phyloP scores from a whole-genome alignment of 345 rosid species.

The Anastatica hierochuntica region DNA sequence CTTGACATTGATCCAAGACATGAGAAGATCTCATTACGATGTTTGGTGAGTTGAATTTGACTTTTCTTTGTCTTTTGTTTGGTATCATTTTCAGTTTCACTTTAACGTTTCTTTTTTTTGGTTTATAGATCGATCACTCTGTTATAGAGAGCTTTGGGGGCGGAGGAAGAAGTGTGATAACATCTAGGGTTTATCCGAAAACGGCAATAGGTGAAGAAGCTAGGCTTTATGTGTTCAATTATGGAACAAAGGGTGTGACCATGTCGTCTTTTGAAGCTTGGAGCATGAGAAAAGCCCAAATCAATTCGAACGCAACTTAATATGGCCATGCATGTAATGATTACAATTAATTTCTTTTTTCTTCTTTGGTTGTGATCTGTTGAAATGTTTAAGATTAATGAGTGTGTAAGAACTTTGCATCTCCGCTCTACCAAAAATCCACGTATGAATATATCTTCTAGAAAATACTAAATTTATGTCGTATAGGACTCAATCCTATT shows the following conservation, averaged over 20 bases:
- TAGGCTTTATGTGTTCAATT: constrained; percentile 35
- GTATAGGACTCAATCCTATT: no score
- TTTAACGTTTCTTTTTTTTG: no score
- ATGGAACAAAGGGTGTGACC: constrained; percentile 32
- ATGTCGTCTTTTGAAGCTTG: constrained; percentile 44
- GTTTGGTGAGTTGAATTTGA: constrained; percentile 32
- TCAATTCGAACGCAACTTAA: no score
- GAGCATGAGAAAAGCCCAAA: constrained; percentile 48
- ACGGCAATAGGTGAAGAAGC: constrained; percentile 32
- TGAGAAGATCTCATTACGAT: constrained; percentile 42
- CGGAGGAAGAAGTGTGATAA: constrained; percentile 44
- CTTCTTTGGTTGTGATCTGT: no score
- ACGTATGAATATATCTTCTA: no score
- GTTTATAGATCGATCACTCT: constrained; percentile 40
- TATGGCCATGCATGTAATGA: no score
- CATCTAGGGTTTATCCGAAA: constrained; percentile 50
- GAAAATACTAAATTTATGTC: no score
- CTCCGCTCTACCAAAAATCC: no score
- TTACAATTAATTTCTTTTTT: no score
- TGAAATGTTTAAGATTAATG: no score
- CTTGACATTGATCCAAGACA: constrained; percentile 33
- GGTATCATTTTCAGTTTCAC: no score
- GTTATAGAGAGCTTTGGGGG: constrained; percentile 49
- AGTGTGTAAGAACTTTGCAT: no score
- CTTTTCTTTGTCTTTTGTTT: background rate